Evolutionary conservation across 805 yeast species (phyloP), one percentile per base, ranked within the genome.

Genomic region (Teunomyces tritomae): DNA sequence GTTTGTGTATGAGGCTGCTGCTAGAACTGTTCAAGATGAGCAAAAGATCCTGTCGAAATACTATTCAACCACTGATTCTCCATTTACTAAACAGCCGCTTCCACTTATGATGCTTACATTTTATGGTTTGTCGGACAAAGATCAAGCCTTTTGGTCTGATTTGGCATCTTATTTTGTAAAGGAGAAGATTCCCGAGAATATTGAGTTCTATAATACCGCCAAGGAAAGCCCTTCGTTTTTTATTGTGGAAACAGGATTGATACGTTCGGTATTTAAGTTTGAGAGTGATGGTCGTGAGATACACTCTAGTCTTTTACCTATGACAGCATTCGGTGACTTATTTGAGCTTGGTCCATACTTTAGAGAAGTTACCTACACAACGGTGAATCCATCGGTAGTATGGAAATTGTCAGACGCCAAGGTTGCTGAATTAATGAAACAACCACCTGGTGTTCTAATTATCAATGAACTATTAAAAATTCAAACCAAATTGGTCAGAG

Each of bases 281-380:
- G 77, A 73, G 44, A 66, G 67, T 45, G 73, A 70, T 39, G 58
- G 61, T 34, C 57, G 69, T 2, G 73, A 64, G 46, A 57, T 73
- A 16, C 67, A 64, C 20, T 65, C 73, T 10, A 64, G 71, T 13
- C 81, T 86, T 29, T 74, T 87, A 45, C 89, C 94, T 4, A 78
- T 86, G 49, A 85, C 92, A 0, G 79, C 87, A 1, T 85, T 85
- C 63, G 94, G 95, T 2, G 89, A 86, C 42, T 61, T 71, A 35
- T 61, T 57, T 11, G 69, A 62, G 35, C 39, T 52, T 5, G 67
- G 67, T 8, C 58, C 71, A 0, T 62, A 64, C 8, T 68, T 75
- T 39, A 70, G 81, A 8, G 70, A 74, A 9, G 72, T 79, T 3
- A 62, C 67, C 3, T 78, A 83, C 46, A 66, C 71, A 5, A 80